Evolutionary conservation across 2,329 filamentous ascomycete species (phyloP), one percentile per base, ranked within the genome.

Genomic region (Xylaria sp.): DNA sequence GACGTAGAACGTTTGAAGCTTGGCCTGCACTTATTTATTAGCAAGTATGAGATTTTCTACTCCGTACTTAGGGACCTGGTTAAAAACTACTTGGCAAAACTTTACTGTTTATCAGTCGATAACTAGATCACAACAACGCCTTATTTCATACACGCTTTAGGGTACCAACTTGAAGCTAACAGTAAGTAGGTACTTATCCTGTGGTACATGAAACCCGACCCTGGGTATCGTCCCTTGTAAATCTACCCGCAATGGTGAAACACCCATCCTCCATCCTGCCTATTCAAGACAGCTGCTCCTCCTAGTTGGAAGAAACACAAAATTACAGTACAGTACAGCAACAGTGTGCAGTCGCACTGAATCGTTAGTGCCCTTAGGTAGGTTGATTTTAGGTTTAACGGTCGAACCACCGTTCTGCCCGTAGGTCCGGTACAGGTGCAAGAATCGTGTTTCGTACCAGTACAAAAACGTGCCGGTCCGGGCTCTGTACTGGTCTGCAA

Each of bases 191-290:
- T 41, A 10, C 39, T 41, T 41, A 41, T 18, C 39, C 15, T n/a
- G 15, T 28, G 25, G 46, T 50, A 18, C 50, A 28, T 13, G 30
- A 53, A 53, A 32, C 34, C 50, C n/a, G 4, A n/a, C 15, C 30
- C 18, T 55, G 50, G 50, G 13, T 20, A n/a, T 2, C 0, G 15
- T 55, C 4, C 53, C 53, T 41, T 56, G 53, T 41, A 28, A 41
- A 56, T 10, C 32, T 41, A 58, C 39, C 55, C 36, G 55, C 55
- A 32, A 58, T 58, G 55, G 55, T 58, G 55, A 58, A 58, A 58
- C 55, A 32, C 55, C 15, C 18, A 58, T 45, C 55, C 36, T 58
- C 43, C 18, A 58, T 36, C 55, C 36, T 56, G 52, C 52, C 52
- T 36, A 10, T 34, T 55, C 15, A 23, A 55, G 52, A 55, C 20